These are phyloP conservation scores for Elongisporangium anandrum DNA, from an alignment of 352 stramenopile genomes.

Conservation along the genomic window DNA sequence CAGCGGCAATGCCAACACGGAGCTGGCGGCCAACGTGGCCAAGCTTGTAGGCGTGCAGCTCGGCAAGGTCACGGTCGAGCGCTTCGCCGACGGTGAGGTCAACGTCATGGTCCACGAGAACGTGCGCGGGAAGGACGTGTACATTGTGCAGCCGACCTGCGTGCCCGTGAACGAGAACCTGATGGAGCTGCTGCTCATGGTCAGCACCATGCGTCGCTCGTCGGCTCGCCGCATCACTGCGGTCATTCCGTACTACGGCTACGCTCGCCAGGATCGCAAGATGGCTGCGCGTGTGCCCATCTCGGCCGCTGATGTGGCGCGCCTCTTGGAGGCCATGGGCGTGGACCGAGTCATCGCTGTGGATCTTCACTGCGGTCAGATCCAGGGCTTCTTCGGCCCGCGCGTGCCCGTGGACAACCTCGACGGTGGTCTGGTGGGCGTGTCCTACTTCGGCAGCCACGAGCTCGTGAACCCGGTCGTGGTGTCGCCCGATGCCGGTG, in stretches of 20 bases:
- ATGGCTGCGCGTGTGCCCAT: conserved; percentile 97
- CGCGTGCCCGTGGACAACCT: conserved; percentile 99
- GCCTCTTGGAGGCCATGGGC: conserved; percentile 83
- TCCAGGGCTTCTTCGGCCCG: conserved; percentile 98
- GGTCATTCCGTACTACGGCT: conserved; percentile 96
- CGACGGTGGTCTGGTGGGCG: conserved; percentile 92
- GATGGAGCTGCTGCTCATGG: conserved; percentile 98
- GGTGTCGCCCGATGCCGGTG: conserved; percentile 98
- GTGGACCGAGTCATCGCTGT: conserved; percentile 87
- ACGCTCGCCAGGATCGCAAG: conserved; percentile 90
- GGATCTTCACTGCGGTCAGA: conserved; percentile 86
- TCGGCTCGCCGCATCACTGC: conserved; percentile 98
- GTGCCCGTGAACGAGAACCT: conserved; percentile 99
- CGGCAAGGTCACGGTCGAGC: conserved; percentile 96
- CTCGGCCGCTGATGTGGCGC: conserved; percentile 88
- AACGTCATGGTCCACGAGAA: conserved; percentile 99
- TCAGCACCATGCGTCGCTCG: conserved; percentile 96
- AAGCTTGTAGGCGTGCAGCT: conserved; percentile 97
- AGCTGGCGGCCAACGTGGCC: conserved; percentile 95
- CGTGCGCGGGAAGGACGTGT: conserved; percentile 99
- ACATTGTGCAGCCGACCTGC: conserved; percentile 99
- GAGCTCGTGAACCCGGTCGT: conserved; percentile 99
- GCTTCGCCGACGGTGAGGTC: conserved; percentile 99
- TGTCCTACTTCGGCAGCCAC: conserved; percentile 94
- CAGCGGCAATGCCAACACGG: conserved; percentile 96